These are phyloP conservation scores for Hirschfeldia incana DNA, from an alignment of 345 rosid genomes.

Conservation along the genomic window DNA sequence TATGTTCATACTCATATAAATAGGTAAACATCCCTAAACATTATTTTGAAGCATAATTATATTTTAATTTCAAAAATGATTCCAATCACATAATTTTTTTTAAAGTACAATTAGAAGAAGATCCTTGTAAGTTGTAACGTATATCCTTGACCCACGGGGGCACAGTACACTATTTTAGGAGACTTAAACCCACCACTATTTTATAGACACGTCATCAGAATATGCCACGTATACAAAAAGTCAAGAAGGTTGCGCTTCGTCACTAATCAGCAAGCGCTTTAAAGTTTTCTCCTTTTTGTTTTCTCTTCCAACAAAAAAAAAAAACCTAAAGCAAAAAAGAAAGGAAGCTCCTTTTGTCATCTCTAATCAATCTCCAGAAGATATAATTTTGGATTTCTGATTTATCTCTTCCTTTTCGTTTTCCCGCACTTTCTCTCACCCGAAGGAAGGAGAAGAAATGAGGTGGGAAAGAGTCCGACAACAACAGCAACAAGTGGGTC, in stretches of 20 bases:
- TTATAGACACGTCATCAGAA: not conserved
- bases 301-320: not conserved
- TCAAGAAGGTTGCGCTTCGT: slow-evolving; percentile 17
- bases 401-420: slow-evolving; percentile 21
- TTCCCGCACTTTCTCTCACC: slow-evolving; percentile 42
- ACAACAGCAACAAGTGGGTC: slow-evolving; percentile 42
- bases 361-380: slow-evolving; percentile 30
- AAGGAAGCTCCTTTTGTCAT: slow-evolving; percentile 29
- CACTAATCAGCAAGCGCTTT: slow-evolving; percentile 16
- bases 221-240: slow-evolving; percentile 22
- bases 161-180: slow-evolving; percentile 15
- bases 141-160: slow-evolving; percentile 22
- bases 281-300: slow-evolving; percentile 1
- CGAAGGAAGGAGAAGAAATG: slow-evolving; percentile 46
- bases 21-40: not conserved
- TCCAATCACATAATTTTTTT: not conserved
- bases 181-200: not conserved
- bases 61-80: not conserved
- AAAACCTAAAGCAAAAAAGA: slow-evolving; percentile 28
- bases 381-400: slow-evolving; percentile 12
- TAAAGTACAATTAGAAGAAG: not conserved
- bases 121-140: slow-evolving; percentile 28
- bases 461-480: slow-evolving; percentile 76
- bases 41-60: not conserved
- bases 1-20: not conserved